phyloP scores from a whole-genome alignment of 1,284 basidiomycete genomes.

The Vanrija sp. region DNA sequence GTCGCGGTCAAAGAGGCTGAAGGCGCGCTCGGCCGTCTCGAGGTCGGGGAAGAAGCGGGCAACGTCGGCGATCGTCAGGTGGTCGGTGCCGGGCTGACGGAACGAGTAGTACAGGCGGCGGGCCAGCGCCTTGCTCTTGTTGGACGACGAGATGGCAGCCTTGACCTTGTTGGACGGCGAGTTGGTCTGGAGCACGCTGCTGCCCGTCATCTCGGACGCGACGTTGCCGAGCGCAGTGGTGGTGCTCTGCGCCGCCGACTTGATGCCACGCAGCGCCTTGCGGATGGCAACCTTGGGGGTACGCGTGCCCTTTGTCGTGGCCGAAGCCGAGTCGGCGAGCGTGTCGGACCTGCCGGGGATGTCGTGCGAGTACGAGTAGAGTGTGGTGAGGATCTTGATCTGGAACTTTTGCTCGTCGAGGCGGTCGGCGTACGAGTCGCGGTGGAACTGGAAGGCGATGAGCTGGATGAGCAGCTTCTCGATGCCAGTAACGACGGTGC shows the following conservation, averaged over 20 bases:
- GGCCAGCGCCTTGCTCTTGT: constrained; percentile 78
- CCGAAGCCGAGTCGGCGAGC: constrained; percentile 51
- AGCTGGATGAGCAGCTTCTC: constrained; percentile 86
- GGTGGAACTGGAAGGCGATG: constrained; percentile 75
- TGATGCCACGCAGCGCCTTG: constrained; percentile 67
- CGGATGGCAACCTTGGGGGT: constrained; percentile 65
- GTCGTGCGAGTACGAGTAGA: constrained; percentile 74
- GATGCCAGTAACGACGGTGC: constrained; percentile 64
- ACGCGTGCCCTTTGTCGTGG: constrained; percentile 49
- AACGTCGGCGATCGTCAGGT: constrained; percentile 67
- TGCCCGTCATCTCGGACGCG: constrained; percentile 53
- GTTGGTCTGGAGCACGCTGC: constrained; percentile 80
- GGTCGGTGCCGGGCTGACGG: constrained; percentile 59
- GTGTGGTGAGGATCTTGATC: constrained; percentile 64
- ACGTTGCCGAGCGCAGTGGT: constrained; percentile 74
- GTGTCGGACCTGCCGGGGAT: constrained; percentile 66
- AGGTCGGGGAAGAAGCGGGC: constrained; percentile 64
- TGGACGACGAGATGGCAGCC: constrained; percentile 69
- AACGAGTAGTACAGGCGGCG: constrained; percentile 85
- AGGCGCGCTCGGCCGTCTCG: constrained; percentile 64
- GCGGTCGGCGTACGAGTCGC: constrained; percentile 82
- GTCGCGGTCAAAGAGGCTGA: constrained; percentile 78
- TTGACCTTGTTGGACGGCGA: constrained; percentile 78
- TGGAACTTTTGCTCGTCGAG: constrained; percentile 80
- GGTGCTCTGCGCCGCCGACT: constrained; percentile 69